Conservation (phyloP, 768 basidiomycete genomes). For the Termitomyces sp. region DNA sequence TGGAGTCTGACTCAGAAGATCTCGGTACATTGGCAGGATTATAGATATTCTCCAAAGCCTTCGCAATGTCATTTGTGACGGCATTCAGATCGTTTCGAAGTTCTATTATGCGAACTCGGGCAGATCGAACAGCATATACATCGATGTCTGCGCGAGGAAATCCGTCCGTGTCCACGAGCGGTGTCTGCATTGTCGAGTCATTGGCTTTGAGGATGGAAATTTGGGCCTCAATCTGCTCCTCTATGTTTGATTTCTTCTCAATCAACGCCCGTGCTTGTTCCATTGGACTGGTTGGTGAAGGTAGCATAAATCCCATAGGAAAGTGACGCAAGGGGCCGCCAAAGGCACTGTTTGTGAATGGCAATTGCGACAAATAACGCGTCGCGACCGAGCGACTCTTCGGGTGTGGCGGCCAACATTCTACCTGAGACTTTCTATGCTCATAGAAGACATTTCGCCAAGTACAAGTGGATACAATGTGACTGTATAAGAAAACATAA, state of each 20-base stretch:
- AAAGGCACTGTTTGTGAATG: background rate
- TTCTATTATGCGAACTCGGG: constrained; percentile 76
- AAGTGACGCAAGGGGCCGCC: background rate
- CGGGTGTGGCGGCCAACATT: background rate
- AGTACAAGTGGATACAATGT: background rate
- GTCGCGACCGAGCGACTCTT: background rate
- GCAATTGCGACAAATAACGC: constrained; percentile 12
- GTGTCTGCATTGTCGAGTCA: constrained; percentile 61
- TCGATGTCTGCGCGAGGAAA: constrained; percentile 89
- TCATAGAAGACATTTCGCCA: background rate
- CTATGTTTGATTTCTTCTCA: constrained; percentile 66
- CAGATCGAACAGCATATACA: constrained; percentile 72
- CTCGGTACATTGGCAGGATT: constrained; percentile 35
- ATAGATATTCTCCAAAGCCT: constrained; percentile 70
- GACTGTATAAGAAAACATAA: background rate
- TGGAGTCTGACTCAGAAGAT: constrained; percentile 18
- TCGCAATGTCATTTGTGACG: constrained; percentile 65
- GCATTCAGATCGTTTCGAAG: constrained; percentile 74
- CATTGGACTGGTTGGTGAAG: constrained; percentile 43
- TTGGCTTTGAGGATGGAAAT: constrained; percentile 63
- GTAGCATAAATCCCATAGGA: constrained; percentile 47
- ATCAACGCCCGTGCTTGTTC: constrained; percentile 67
- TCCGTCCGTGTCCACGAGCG: constrained; percentile 83
- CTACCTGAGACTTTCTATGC: background rate
- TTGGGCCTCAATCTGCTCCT: constrained; percentile 66